Conservation (phyloP, 345 rosid species). For the Trapa bicornis region DNA sequence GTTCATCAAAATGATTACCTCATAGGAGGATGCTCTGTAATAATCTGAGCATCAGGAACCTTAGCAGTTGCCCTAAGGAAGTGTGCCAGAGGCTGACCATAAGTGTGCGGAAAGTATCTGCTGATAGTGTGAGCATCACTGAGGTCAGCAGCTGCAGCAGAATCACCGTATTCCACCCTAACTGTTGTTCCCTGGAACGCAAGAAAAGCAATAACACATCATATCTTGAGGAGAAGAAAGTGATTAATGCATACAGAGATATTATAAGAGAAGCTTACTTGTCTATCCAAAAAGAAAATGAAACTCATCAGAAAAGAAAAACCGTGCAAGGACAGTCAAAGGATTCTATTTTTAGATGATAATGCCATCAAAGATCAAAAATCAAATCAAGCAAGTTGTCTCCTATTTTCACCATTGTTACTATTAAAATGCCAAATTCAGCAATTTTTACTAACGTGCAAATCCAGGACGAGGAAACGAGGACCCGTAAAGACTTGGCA, state of each 20-base stretch:
- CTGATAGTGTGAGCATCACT: constrained; percentile 51
- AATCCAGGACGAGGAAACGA: no score
- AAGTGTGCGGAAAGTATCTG: constrained; percentile 70
- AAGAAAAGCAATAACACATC: not conserved
- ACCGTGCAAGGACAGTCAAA: not conserved
- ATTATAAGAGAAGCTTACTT: no score
- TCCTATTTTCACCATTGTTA: no score
- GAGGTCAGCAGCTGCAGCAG: constrained; percentile 51
- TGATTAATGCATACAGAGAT: no score
- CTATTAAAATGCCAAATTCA: no score
- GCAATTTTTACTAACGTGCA: no score
- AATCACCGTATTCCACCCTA: constrained; percentile 89
- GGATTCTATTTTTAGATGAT: not conserved
- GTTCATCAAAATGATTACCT: constrained; percentile 25
- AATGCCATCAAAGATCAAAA: no score
- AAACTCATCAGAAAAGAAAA: not conserved
- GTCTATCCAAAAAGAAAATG: not conserved
- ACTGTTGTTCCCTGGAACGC: constrained; percentile 71
- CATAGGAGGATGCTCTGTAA: constrained; percentile 63
- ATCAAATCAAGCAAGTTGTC: no score
- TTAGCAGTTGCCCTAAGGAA: constrained; percentile 75
- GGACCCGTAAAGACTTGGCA: no score
- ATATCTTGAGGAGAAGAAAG: no score
- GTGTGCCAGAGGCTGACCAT: constrained; percentile 89
- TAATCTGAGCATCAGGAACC: constrained; percentile 88